Base-by-base conservation (phyloP, 345 rosid genomes). In the Brassica incana region DNA sequence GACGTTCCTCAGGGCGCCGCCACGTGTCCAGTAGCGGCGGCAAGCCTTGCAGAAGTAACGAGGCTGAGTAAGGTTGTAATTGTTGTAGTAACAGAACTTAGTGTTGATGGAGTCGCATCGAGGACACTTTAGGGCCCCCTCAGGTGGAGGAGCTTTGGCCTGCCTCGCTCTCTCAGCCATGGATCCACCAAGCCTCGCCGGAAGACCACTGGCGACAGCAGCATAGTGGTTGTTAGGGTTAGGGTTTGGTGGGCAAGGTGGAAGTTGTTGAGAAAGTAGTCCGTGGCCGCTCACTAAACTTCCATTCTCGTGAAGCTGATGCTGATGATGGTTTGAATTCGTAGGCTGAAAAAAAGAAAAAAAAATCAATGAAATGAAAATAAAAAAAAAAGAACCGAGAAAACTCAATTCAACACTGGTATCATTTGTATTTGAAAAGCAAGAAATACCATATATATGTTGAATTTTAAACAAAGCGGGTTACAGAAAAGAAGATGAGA, bases 1-100 rank as follows among this genome's bases (percentile, higher is more conserved):
- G 63, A 90, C 93, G 74, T 78, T 90, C 69, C 97, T 84, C 18
- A 92, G 82, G 52, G 93, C 88, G 2, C 97, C 97, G 0, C 95
- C 97, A 54, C 81, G 72, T 18, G 97, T 92, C 97, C 97, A 92
- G 83, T 92, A 92, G n/a, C 97, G 87, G 59, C 95, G 92, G 43
- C 97, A 92, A 6, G 88, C 86, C 77, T 92, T 92, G 80, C 97
- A 92, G 74, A 88, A 89, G 87, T 92, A 87, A 52, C 97, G 93
- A 5, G 95, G 97, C 72, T 92, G 97, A 12, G 89, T 72, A 48
- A 90, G 87, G 86, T 83, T 92, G 58, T 92, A 92, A 84, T 92
- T 92, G 54, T 92, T 92, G 88, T 83, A 92, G 86, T 92, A 92
- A 74, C 97, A 92, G 77, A 92, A 92, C 78, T 92, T 92, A 29